Conservation (phyloP, 768 basidiomycete genomes). For the Boletus reticuloceps region DNA sequence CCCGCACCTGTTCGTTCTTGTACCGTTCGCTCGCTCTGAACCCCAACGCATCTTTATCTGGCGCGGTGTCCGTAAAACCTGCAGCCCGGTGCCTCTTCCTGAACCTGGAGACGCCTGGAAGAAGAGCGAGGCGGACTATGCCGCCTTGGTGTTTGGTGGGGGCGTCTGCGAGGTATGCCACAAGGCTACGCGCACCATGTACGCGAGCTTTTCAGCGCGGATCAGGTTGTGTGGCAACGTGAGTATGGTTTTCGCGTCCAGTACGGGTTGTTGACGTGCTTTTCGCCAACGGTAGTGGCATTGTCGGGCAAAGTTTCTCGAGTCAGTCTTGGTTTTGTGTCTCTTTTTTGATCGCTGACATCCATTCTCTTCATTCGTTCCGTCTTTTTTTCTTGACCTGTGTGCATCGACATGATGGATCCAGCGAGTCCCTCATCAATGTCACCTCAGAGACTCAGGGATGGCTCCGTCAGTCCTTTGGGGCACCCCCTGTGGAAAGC, state of each 20-base stretch:
- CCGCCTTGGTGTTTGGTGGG: slow-evolving; percentile 60
- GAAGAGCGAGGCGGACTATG: slow-evolving; percentile 53
- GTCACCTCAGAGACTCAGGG: background rate
- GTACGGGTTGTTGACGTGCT: too few species aligned
- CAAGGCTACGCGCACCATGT: slow-evolving; percentile 35
- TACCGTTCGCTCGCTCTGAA: slow-evolving; percentile 47
- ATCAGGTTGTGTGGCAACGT: slow-evolving; percentile 45
- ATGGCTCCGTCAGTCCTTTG: background rate
- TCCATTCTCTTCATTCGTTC: background rate
- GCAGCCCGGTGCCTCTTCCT: slow-evolving; percentile 36
- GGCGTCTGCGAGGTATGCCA: slow-evolving; percentile 59
- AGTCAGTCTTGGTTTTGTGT: slow-evolving; percentile 10
- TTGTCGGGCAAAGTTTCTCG: slow-evolving; percentile 15
- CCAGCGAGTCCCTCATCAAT: slow-evolving; percentile 15
- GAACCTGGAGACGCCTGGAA: slow-evolving; percentile 39
- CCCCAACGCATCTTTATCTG: slow-evolving; percentile 53
- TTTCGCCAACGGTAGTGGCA: slow-evolving; percentile 9
- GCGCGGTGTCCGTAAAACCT: slow-evolving; percentile 47
- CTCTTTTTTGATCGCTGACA: background rate
- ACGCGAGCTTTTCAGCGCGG: slow-evolving; percentile 47
- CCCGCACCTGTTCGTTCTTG: slow-evolving; percentile 56
- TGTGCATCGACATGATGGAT: background rate
- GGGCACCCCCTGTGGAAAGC: slow-evolving; percentile 26
- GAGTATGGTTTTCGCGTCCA: slow-evolving; percentile 2
- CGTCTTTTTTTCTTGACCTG: too few species aligned